Percentiles rank a stretch among this genome's conserved stretches.
Conservation (phyloP, 2,329 filamentous ascomycete species). For the Bipolaris gigantea region DNA sequence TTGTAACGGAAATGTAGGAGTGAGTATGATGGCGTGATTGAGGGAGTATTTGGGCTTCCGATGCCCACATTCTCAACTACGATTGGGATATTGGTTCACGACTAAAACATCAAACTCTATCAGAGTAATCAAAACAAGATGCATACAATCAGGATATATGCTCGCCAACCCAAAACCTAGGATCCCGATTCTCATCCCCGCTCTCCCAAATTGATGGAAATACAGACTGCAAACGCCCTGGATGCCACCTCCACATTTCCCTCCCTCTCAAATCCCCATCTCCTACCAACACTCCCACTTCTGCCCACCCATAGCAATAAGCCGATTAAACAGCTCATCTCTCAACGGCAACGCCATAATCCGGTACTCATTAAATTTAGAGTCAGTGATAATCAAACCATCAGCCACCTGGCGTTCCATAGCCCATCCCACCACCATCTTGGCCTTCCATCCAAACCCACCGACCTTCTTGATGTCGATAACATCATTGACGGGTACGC, state of each 20-base stretch:
- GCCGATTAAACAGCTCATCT: constrained; percentile 79
- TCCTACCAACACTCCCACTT: constrained; percentile 77
- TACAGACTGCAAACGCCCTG: constrained; percentile 1
- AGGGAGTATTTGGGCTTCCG: not conserved
- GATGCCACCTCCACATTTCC: not conserved
- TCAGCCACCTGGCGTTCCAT: constrained; percentile 74
- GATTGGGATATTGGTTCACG: not conserved
- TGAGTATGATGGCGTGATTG: not conserved
- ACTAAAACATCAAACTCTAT: too few species aligned
- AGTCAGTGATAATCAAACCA: constrained; percentile 68
- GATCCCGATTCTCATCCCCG: not conserved
- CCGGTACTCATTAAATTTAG: constrained; percentile 58
- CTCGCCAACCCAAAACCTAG: not conserved
- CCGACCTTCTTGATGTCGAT: constrained; percentile 76
- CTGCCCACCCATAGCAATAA: constrained; percentile 75
- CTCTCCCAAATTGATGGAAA: not conserved
- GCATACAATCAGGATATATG: not conserved
- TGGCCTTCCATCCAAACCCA: constrained; percentile 82
- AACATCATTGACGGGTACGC: constrained; percentile 70
- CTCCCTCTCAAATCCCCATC: not conserved
- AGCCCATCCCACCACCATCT: constrained; percentile 79
- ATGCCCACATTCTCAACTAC: not conserved
- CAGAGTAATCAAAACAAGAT: not conserved
- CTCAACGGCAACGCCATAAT: constrained; percentile 72
- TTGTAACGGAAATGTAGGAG: not conserved